Percentiles rank a stretch among this genome's conserved stretches.
These are phyloP conservation scores for Eimeria maxima DNA, from an alignment of 169 alveolate species.

Conservation along the genomic window DNA sequence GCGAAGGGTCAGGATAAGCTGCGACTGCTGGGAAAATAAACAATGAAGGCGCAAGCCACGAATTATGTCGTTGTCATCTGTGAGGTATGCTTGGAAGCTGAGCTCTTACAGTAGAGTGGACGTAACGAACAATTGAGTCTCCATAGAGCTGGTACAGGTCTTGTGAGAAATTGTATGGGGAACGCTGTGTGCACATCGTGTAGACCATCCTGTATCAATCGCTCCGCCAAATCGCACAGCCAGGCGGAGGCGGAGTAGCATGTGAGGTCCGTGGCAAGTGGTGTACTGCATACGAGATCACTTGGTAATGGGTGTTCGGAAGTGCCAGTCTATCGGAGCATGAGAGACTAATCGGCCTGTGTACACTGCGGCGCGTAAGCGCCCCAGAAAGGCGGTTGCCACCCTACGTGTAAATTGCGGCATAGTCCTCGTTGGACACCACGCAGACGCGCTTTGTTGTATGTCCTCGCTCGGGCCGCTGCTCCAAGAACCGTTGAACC, in stretches of 20 bases:
- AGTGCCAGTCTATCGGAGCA: neutral
- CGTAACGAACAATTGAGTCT: constrained; percentile 85
- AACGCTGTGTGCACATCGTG: constrained; percentile 89
- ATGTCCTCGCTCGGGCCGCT: constrained; percentile 69
- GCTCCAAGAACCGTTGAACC: constrained; percentile 76
- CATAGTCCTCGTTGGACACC: constrained; percentile 69
- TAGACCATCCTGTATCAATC: constrained; percentile 85
- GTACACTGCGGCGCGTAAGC: neutral
- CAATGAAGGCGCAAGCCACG: neutral
- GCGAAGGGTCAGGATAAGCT: neutral
- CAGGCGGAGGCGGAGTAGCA: neutral
- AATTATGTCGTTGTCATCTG: neutral
- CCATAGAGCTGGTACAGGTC: constrained; percentile 87
- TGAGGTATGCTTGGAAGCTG: neutral
- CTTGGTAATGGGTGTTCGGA: neutral
- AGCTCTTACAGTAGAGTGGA: constrained; percentile 82
- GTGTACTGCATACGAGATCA: neutral
- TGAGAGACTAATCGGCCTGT: neutral
- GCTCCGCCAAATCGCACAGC: neutral
- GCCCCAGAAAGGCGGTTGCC: neutral
- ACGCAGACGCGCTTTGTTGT: constrained; percentile 66
- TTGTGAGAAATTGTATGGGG: constrained; percentile 88
- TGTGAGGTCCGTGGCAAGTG: neutral
- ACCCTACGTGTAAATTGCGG: constrained; percentile 75
- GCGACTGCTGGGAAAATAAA: neutral